These are phyloP conservation scores for Teunomyces gatunensis DNA, from an alignment of 805 yeast species.

Conservation along the genomic window DNA sequence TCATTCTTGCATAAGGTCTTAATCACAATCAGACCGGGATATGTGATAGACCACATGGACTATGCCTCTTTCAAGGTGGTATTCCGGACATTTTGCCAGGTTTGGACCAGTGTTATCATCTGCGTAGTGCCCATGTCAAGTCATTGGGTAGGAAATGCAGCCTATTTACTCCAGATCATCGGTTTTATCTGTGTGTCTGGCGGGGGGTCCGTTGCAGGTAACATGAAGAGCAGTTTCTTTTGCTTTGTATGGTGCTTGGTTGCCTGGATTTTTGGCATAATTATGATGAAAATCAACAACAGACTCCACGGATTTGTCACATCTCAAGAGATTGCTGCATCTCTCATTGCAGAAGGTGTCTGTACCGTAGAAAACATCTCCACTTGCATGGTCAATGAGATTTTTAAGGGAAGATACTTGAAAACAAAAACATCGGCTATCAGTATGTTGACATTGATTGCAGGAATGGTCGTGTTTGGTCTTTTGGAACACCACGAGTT, in stretches of 20 bases:
- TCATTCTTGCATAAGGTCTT: conserved; percentile 12
- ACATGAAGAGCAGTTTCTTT: conserved; percentile 14
- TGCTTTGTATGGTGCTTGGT: conserved; percentile 14
- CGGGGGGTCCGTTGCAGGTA: conserved; percentile 21
- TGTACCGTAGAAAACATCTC: conserved; percentile 20
- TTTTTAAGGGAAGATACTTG: conserved; percentile 27
- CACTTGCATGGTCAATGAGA: conserved; percentile 16
- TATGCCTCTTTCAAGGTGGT: conserved; percentile 23
- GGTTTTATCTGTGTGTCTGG: conserved; percentile 28
- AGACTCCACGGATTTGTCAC: conserved; percentile 25
- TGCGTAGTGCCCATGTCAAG: conserved; percentile 21
- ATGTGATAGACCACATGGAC: conserved; percentile 24
- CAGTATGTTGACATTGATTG: conserved; percentile 20
- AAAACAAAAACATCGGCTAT: conserved; percentile 22
- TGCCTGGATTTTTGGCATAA: conserved; percentile 23
- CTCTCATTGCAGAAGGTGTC: conserved; percentile 21
- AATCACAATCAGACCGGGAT: conserved; percentile 18
- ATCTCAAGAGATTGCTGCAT: conserved; percentile 11
- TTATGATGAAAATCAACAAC: conserved; percentile 24
- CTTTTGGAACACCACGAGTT: conserved; percentile 6
- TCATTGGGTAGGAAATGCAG: conserved; percentile 29
- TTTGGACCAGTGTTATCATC: conserved; percentile 25
- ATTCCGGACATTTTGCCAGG: conserved; percentile 25
- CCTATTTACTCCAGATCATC: conserved; percentile 26
- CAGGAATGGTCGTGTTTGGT: conserved; percentile 23